These are phyloP conservation scores for Trametes punicea DNA, from an alignment of 768 basidiomycete species.

Conservation along the genomic window DNA sequence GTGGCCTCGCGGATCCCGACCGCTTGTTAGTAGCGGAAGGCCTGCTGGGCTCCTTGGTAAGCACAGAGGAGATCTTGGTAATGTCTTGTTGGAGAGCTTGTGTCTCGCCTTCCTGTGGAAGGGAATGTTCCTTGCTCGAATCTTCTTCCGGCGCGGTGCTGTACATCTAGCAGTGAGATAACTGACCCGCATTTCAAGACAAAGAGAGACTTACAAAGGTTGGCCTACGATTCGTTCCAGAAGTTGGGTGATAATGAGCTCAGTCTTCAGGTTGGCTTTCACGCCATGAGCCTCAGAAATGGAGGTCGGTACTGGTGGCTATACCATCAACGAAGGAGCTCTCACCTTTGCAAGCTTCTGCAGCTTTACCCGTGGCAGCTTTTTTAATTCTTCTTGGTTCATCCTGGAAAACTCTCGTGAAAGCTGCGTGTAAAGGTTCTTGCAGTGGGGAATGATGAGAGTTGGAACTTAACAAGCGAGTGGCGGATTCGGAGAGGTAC, in stretches of 20 bases:
- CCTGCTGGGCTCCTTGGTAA: too few relatives aligned
- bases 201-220: background rate
- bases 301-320: background rate
- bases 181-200: background rate
- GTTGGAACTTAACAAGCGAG: too few relatives aligned
- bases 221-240: too few relatives aligned
- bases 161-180: background rate
- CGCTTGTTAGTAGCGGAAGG: too few relatives aligned
- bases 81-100: too few relatives aligned
- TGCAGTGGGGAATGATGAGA: too few relatives aligned
- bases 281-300: background rate
- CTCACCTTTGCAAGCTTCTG: constrained; percentile 1
- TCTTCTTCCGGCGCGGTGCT: too few relatives aligned
- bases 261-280: constrained; percentile 4
- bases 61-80: too few relatives aligned
- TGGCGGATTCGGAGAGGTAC: background rate
- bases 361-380: background rate
- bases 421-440: too few relatives aligned
- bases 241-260: background rate
- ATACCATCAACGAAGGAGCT: background rate
- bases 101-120: too few relatives aligned
- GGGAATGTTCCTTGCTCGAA: too few relatives aligned
- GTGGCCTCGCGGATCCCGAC: too few relatives aligned
- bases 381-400: background rate
- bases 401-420: background rate